phyloP scores from a whole-genome alignment of 148 eudicot species.

The Oxyria digyna region DNA sequence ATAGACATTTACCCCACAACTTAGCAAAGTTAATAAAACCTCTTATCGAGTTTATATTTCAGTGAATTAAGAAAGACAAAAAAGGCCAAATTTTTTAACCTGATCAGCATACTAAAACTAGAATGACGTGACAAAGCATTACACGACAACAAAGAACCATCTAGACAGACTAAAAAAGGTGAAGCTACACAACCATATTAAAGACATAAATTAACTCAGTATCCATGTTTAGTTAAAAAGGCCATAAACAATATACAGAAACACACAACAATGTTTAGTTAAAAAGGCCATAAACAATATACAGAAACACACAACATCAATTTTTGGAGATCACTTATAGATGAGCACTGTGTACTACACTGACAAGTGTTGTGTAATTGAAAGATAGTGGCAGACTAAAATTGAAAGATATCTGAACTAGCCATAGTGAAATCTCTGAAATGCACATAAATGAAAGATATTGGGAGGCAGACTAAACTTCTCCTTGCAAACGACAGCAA shows the following conservation, averaged over 20 bases:
- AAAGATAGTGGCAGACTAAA: too few relatives aligned
- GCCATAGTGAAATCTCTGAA: not conserved
- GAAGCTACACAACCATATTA: not conserved
- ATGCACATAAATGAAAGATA: not conserved
- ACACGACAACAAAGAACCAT: too few relatives aligned
- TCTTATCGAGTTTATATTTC: not conserved
- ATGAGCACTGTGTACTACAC: not conserved
- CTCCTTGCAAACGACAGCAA: not conserved
- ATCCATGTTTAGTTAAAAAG: not conserved
- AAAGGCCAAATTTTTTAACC: not conserved
- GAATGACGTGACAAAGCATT: not conserved
- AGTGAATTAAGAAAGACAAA: not conserved
- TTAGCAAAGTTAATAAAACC: not conserved
- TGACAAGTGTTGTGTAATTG: slow-evolving; percentile 11
- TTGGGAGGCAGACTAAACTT: not conserved
- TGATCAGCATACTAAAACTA: not conserved
- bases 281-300: not conserved
- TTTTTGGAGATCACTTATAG: not conserved
- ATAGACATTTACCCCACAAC: not conserved
- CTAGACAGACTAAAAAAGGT: too few relatives aligned
- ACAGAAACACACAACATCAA: not conserved
- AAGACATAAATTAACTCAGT: not conserved
- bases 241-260: not conserved
- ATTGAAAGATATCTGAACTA: slow-evolving; percentile 41
- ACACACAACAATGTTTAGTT: not conserved